A percentile compares a stretch with the other conserved stretches of the same genome.
These are phyloP conservation scores for Kluyveromyces starmeri DNA, from an alignment of 805 yeast genomes.

Conservation along the genomic window DNA sequence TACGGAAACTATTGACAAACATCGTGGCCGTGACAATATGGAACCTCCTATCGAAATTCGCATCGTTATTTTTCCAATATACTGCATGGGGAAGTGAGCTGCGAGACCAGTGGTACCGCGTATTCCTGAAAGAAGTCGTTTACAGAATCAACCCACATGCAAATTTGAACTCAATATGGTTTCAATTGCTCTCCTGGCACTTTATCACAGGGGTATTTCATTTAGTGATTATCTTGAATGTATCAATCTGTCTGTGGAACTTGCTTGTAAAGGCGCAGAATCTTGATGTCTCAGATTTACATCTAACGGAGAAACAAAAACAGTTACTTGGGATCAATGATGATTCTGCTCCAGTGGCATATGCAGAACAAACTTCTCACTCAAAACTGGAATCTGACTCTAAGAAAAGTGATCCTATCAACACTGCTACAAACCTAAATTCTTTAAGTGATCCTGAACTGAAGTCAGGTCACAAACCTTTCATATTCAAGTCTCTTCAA, in stretches of 20 bases:
- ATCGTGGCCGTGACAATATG: conserved; percentile 25
- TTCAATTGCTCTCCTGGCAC: conserved; percentile 9
- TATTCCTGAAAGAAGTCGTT: conserved; percentile 3
- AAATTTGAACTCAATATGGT: conserved; percentile 4
- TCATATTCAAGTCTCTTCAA: conserved; percentile 22
- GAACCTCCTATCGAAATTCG: conserved; percentile 20
- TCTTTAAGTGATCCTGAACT: conserved; percentile 1
- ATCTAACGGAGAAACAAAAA: conserved; percentile 27
- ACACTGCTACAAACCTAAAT: no score
- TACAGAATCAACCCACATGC: conserved; percentile 8
- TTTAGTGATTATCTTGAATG: conserved; percentile 24
- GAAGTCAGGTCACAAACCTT: conserved; percentile 15
- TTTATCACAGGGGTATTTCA: conserved; percentile 22
- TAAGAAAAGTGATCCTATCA: not conserved
- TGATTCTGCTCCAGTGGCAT: not conserved
- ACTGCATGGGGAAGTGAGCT: conserved; percentile 12
- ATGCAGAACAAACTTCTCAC: no score
- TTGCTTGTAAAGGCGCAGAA: conserved; percentile 24
- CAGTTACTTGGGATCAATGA: conserved; percentile 27
- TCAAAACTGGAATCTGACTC: not conserved
- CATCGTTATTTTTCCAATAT: conserved; percentile 13
- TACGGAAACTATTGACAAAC: conserved; percentile 29
- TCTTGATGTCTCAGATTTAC: conserved; percentile 27
- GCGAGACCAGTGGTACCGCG: conserved; percentile 5
- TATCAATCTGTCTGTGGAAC: conserved; percentile 24